A percentile compares a stretch with the other conserved stretches of the same genome.
phyloP scores from a whole-genome alignment of 140 eudicot species.

The Stevia rebaudiana region DNA sequence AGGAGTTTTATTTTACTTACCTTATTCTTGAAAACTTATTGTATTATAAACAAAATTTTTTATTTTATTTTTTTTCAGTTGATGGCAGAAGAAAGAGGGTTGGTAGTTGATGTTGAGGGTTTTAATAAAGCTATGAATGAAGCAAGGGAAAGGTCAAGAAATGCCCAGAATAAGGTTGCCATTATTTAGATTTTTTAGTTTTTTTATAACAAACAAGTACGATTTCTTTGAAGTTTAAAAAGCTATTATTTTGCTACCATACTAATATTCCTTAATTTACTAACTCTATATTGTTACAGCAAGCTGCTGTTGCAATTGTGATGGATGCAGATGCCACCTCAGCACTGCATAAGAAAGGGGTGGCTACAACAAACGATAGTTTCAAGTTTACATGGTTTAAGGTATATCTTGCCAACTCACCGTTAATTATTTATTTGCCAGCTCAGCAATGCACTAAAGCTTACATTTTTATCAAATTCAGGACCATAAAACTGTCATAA shows the following conservation, averaged over 20 bases:
- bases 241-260: background rate
- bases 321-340: conserved; percentile 99
- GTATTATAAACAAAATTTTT: background rate
- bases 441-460: conserved; percentile 3
- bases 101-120: conserved; percentile 79
- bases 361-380: conserved; percentile 64
- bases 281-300: conserved; percentile 37
- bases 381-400: conserved; percentile 71
- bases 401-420: background rate
- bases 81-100: conserved; percentile 95
- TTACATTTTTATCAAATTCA: conserved; percentile 28
- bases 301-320: conserved; percentile 60
- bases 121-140: conserved; percentile 70
- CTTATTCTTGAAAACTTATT: background rate
- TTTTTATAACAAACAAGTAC: background rate
- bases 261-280: background rate
- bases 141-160: conserved; percentile 97
- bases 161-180: conserved; percentile 84
- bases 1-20: background rate
- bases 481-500: conserved; percentile 78
- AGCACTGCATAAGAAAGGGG: conserved; percentile 62
- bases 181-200: background rate
- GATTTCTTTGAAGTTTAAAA: background rate
- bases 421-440: background rate
- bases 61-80: conserved; percentile 36